Conservation (phyloP, 371 early-diverging fungal genomes). For the Lichtheimia hyalospora region DNA sequence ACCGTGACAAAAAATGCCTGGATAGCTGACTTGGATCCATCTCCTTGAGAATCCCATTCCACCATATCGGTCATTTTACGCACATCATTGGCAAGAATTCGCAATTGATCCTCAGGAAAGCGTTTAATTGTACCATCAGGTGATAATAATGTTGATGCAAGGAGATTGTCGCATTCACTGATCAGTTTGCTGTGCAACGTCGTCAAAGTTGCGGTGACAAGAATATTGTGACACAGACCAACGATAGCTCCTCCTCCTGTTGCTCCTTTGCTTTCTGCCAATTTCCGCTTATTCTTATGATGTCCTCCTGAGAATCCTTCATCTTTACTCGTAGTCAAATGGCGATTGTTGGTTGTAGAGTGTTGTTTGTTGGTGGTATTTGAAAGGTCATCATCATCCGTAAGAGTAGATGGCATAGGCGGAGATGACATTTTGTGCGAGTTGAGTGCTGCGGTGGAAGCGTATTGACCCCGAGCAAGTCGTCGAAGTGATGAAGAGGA, state of each 20-base stretch:
- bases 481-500: slow-evolving; percentile 22
- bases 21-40: slow-evolving; percentile 10
- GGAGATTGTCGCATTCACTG: slow-evolving; percentile 37
- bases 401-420: too few relatives aligned
- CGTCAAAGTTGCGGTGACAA: slow-evolving; percentile 42
- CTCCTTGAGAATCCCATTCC: slow-evolving; percentile 24
- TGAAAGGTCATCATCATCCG: too few relatives aligned
- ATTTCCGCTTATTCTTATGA: too few relatives aligned
- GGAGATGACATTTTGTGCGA: too few relatives aligned
- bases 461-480: slow-evolving; percentile 24
- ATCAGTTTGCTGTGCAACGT: slow-evolving; percentile 42
- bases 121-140: not conserved
- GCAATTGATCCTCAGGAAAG: slow-evolving; percentile 31
- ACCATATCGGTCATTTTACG: slow-evolving; percentile 50
- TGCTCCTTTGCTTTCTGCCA: not conserved
- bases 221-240: slow-evolving; percentile 10
- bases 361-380: too few relatives aligned
- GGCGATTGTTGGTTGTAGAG: too few relatives aligned
- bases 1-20: slow-evolving; percentile 7
- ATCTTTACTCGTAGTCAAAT: too few relatives aligned
- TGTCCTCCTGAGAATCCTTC: too few relatives aligned
- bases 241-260: too few relatives aligned
- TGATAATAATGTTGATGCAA: slow-evolving; percentile 16
- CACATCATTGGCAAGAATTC: slow-evolving; percentile 28
- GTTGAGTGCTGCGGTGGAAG: slow-evolving; percentile 6